Evolutionary conservation across 345 rosid species (phyloP).

Genomic region (Hypericum perforatum): DNA sequence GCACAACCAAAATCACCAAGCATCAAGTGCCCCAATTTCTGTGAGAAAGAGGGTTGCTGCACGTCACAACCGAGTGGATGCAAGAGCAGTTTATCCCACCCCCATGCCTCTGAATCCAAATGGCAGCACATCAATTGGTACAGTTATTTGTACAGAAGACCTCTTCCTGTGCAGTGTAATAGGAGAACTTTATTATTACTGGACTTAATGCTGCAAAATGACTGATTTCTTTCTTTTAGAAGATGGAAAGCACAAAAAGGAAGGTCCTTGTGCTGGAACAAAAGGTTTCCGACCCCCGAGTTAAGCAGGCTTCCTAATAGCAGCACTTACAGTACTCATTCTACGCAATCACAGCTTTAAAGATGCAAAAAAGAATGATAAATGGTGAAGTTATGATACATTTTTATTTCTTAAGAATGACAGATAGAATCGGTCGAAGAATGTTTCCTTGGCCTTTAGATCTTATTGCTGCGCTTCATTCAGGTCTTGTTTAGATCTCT

Average conservation of each 20-base stretch:
- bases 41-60: constrained; percentile 85
- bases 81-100: constrained; percentile 38
- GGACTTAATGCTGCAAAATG: neutral
- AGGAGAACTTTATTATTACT: constrained; percentile 10
- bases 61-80: constrained; percentile 42
- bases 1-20: constrained; percentile 45
- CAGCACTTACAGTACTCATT: no score
- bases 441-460: no score
- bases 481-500: constrained; percentile 86
- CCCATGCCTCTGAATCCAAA: constrained; percentile 72
- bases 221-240: constrained; percentile 14
- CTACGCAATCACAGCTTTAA: no score
- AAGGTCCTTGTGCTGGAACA: constrained; percentile 96
- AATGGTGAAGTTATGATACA: no score
- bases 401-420: no score
- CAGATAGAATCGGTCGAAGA: no score
- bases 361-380: no score
- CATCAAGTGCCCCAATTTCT: constrained; percentile 50
- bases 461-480: constrained; percentile 15
- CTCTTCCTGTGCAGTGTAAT: neutral
- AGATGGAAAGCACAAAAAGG: constrained; percentile 47
- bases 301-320: constrained; percentile 37
- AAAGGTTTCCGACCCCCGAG: constrained; percentile 99
- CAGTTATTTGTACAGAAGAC: neutral
- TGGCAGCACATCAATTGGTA: constrained; percentile 29